Conservation (phyloP, 257 asterid genomes). For the Gardenia jasminoides region DNA sequence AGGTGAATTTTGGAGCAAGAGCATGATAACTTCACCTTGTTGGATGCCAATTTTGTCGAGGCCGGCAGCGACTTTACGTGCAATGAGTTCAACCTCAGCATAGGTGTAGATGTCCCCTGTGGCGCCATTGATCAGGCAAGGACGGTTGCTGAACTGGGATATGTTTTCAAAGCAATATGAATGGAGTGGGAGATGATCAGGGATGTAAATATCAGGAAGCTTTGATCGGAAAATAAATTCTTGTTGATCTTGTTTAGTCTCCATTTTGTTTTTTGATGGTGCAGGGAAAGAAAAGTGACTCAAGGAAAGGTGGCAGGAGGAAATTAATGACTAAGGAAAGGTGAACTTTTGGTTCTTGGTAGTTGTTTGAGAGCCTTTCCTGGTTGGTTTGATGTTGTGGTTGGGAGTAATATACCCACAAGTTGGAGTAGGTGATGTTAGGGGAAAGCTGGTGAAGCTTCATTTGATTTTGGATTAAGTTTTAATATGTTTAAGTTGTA, state of each 20-base stretch:
- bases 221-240: slow-evolving; percentile 37
- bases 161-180: slow-evolving; percentile 35
- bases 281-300: not conserved
- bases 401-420: not conserved
- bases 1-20: slow-evolving; percentile 34
- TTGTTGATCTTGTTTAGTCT: slow-evolving; percentile 7
- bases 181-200: slow-evolving; percentile 36
- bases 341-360: not conserved
- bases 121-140: slow-evolving; percentile 34
- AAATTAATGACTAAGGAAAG: not conserved
- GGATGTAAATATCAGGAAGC: slow-evolving; percentile 40
- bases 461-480: not conserved
- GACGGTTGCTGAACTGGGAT: slow-evolving; percentile 25
- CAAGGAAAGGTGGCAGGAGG: not conserved
- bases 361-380: not conserved
- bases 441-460: not conserved
- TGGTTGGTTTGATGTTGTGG: not conserved
- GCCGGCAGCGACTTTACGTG: slow-evolving; percentile 30
- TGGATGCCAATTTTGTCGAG: slow-evolving; percentile 27
- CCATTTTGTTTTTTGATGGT: slow-evolving; percentile 1
- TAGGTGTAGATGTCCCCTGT: slow-evolving; percentile 24
- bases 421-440: slow-evolving; percentile 20
- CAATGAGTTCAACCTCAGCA: slow-evolving; percentile 26
- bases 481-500: not conserved
- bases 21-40: slow-evolving; percentile 35